A percentile compares a stretch with the other conserved stretches of the same genome.
Conservation (phyloP, 1,139 yeast genomes). For the Sugiyamaella pinicola region DNA sequence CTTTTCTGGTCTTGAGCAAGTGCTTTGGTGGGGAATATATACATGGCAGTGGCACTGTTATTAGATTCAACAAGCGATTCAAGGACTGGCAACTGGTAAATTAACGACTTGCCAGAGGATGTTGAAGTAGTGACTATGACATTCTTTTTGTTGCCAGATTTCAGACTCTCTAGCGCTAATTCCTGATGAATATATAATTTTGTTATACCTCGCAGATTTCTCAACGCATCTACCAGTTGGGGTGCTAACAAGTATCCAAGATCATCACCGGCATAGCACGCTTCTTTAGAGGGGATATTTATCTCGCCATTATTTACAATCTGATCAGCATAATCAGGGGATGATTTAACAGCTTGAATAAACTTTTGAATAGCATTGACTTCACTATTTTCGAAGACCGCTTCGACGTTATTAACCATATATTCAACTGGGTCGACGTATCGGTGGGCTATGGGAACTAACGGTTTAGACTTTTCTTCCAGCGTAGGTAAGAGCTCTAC, state of each 20-base stretch:
- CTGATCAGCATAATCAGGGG: slow-evolving; percentile 55
- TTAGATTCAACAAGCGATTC: slow-evolving; percentile 44
- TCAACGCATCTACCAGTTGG: slow-evolving; percentile 54
- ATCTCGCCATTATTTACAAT: slow-evolving; percentile 52
- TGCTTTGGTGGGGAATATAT: slow-evolving; percentile 95
- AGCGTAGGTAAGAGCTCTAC: slow-evolving; percentile 40
- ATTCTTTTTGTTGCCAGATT: slow-evolving; percentile 50
- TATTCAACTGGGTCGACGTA: slow-evolving; percentile 31
- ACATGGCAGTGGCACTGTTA: slow-evolving; percentile 71
- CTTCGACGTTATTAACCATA: slow-evolving; percentile 20
- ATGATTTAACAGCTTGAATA: slow-evolving; percentile 49
- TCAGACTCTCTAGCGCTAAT: slow-evolving; percentile 64
- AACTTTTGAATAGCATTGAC: slow-evolving; percentile 48
- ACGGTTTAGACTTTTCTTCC: slow-evolving; percentile 39
- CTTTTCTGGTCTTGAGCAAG: slow-evolving; percentile 94
- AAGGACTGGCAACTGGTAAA: slow-evolving; percentile 85
- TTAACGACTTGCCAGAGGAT: slow-evolving; percentile 90
- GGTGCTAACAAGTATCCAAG: slow-evolving; percentile 46
- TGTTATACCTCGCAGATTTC: slow-evolving; percentile 47
- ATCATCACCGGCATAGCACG: slow-evolving; percentile 45
- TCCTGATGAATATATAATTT: slow-evolving; percentile 80
- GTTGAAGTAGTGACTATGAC: slow-evolving; percentile 91
- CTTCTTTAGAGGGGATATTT: slow-evolving; percentile 48
- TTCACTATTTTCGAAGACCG: slow-evolving; percentile 9
- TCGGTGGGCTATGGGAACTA: slow-evolving; percentile 48